A percentile compares a stretch with the other conserved stretches of the same genome.
Conservation (phyloP, 257 asterid species). For the Agastache rugosa region DNA sequence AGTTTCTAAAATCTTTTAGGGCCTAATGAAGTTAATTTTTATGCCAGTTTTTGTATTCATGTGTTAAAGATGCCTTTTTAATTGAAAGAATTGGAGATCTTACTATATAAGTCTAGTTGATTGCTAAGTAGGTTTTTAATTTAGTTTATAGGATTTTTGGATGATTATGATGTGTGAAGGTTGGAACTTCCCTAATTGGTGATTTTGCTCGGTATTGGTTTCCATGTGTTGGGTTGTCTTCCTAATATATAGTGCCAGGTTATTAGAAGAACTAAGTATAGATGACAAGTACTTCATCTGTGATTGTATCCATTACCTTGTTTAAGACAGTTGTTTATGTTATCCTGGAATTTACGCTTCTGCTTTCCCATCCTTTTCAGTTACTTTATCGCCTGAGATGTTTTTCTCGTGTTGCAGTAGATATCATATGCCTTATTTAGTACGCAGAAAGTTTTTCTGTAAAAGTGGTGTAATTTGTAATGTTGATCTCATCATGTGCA, state of each 20-base stretch:
- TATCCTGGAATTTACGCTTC: slow-evolving; percentile 1
- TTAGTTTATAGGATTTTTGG: not conserved
- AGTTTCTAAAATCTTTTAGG: too few relatives aligned
- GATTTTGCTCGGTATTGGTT: slow-evolving; percentile 5
- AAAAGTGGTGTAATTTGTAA: slow-evolving; percentile 5
- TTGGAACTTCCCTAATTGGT: slow-evolving; percentile 8
- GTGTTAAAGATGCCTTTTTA: not conserved
- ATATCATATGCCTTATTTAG: slow-evolving; percentile 5
- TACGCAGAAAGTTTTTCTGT: not conserved
- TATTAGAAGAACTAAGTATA: too few relatives aligned
- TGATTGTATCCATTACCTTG: not conserved
- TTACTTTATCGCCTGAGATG: slow-evolving; percentile 4
- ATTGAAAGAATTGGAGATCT: too few relatives aligned
- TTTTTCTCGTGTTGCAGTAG: slow-evolving; percentile 34
- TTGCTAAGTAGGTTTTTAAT: too few relatives aligned
- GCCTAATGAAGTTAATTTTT: too few relatives aligned
- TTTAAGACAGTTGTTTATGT: not conserved
- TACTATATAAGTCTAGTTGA: too few relatives aligned
- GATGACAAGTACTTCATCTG: too few relatives aligned
- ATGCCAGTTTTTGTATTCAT: not conserved
- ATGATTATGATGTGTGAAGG: slow-evolving; percentile 3
- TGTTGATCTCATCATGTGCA: slow-evolving; percentile 17
- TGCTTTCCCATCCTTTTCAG: slow-evolving; percentile 30
- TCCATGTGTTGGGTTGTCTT: not conserved
- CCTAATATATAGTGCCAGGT: not conserved